phyloP scores from a whole-genome alignment of 2,329 filamentous ascomycete species.

The Fusarium sp. region DNA sequence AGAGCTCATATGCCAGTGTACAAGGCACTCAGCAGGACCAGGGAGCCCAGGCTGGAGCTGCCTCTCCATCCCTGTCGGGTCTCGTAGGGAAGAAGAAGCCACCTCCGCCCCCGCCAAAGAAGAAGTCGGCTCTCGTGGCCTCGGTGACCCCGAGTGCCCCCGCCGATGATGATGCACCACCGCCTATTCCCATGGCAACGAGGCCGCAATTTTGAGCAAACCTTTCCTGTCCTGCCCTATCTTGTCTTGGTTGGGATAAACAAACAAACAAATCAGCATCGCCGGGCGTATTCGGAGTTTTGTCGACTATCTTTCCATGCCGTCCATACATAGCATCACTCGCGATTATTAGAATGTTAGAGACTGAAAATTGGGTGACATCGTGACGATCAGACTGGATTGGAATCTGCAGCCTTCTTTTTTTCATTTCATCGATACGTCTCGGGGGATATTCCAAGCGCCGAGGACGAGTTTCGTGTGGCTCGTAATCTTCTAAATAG shows the following conservation, averaged over 20 bases:
- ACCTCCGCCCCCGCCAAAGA: conserved; percentile 65
- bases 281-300: conserved; percentile 29
- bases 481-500: conserved; percentile 37
- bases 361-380: background rate
- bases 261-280: conserved; percentile 13
- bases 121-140: conserved; percentile 57
- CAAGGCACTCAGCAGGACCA: conserved; percentile 30
- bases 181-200: conserved; percentile 65
- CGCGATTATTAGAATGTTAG: background rate
- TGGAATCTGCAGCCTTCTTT: conserved; percentile 36
- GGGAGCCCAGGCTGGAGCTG: conserved; percentile 3
- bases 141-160: conserved; percentile 18
- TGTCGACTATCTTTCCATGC: background rate
- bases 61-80: conserved; percentile 26
- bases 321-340: background rate
- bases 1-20: conserved; percentile 41
- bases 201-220: conserved; percentile 58
- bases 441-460: conserved; percentile 37
- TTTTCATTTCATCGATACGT: conserved; percentile 41
- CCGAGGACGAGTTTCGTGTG: conserved; percentile 39
- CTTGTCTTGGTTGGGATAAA: background rate
- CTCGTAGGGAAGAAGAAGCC: conserved; percentile 64
- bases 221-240: background rate
- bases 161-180: conserved; percentile 53
- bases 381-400: conserved; percentile 14